Evolutionary conservation across 1,284 basidiomycete genomes (phyloP).

Genomic region (Papiliotrema fonsecae): DNA sequence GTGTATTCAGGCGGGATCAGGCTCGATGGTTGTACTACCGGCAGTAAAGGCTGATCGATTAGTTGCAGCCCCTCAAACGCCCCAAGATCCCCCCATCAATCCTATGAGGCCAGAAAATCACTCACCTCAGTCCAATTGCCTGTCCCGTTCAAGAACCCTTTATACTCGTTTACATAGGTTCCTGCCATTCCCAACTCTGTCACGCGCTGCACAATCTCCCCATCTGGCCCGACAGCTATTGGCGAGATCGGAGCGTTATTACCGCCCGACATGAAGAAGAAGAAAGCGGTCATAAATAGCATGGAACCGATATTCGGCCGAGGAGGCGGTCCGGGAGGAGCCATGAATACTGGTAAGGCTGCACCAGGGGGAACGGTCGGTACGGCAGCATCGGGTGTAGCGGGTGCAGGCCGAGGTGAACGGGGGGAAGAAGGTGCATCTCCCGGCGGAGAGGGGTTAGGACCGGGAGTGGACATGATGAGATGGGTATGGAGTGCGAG

Average conservation of each 20-base stretch:
- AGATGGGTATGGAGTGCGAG: not conserved
- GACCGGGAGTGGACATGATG: not conserved
- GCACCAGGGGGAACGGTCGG: not conserved
- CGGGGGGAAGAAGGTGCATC: conserved; percentile 12
- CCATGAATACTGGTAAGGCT: conserved; percentile 7
- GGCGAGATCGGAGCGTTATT: conserved; percentile 20
- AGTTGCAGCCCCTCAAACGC: not conserved
- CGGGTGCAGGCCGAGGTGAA: conserved; percentile 11
- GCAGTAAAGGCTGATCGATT: conserved; percentile 23
- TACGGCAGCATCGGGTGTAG: not conserved
- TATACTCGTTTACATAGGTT: conserved; percentile 27
- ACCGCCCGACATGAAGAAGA: conserved; percentile 44
- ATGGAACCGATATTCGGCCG: conserved; percentile 35
- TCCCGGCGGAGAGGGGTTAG: not conserved
- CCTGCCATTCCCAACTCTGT: conserved; percentile 33
- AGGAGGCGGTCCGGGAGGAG: conserved; percentile 12
- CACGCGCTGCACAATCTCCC: conserved; percentile 24
- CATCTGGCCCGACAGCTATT: conserved; percentile 34
- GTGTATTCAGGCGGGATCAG: conserved; percentile 31
- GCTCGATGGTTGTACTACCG: conserved; percentile 18
- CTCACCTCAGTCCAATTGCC: conserved; percentile 41
- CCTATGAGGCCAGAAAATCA: not conserved
- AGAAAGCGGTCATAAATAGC: conserved; percentile 44
- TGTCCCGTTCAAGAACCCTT: conserved; percentile 30
- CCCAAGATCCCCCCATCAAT: not conserved